These are phyloP conservation scores for Aspergillus transmontanensis DNA, from an alignment of 2,329 filamentous ascomycete genomes.

Conservation along the genomic window DNA sequence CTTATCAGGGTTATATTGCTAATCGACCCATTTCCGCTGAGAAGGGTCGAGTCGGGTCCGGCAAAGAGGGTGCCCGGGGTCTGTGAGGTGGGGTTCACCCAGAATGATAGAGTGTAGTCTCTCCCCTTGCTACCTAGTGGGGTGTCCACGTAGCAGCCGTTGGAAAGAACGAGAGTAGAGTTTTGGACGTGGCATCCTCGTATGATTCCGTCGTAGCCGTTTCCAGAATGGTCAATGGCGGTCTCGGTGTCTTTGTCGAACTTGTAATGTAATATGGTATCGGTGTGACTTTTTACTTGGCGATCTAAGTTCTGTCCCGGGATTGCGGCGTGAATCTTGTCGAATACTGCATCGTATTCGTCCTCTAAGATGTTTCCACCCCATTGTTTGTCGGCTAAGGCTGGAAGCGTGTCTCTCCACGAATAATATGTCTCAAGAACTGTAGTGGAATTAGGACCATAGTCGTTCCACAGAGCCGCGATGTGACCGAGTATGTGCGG, in stretches of 20 bases:
- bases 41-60: conserved; percentile 48
- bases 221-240: not conserved
- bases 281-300: not conserved
- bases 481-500: conserved; percentile 50
- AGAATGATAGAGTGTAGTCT: conserved; percentile 57
- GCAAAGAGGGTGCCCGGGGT: conserved; percentile 46
- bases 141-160: conserved; percentile 48
- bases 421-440: conserved; percentile 54
- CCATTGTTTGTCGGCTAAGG: conserved; percentile 58
- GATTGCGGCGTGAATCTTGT: conserved; percentile 40
- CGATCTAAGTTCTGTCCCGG: conserved; percentile 48
- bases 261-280: conserved; percentile 1
- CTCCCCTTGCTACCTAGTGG: conserved; percentile 56
- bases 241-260: not conserved
- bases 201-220: not conserved
- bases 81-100: conserved; percentile 37
- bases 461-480: conserved; percentile 56
- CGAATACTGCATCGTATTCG: conserved; percentile 46
- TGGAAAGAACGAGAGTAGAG: conserved; percentile 34
- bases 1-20: conserved; percentile 42
- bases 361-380: conserved; percentile 49
- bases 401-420: conserved; percentile 48
- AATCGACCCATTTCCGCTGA: conserved; percentile 35
- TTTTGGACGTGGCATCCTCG: conserved; percentile 14
- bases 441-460: conserved; percentile 51